Evolutionary conservation across 805 yeast genomes (phyloP), one percentile per base, ranked within the genome.

Genomic region (Saccharomycopsis sp.): DNA sequence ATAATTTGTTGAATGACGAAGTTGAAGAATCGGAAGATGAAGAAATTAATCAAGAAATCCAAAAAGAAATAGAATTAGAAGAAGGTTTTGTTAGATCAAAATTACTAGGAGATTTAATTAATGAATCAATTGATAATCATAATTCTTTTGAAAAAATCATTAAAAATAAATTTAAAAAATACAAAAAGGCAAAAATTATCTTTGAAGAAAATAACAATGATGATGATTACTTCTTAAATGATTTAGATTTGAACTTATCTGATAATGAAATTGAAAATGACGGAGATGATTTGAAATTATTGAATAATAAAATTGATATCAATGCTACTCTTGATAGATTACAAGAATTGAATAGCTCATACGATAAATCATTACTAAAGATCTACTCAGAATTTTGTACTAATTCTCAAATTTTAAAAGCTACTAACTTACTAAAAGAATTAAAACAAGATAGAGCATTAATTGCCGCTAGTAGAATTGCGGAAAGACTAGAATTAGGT

Each of bases 391-490:
- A 62, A 12, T 75, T 89, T 1, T 88, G 96, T 58, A 66, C 74
- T 15, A 80, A 76, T 18, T 71, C 75, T 31, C 72, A 77, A 40
- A 57, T 70, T 31, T 69, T 70, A 39, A 79, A 79, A 56, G 92
- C 94, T 1, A 64, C 75, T 46, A 76, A 80, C 26, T 57, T 92
- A 21, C 87, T 76, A 5, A 69, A 67, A 45, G 74, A 81, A 52
- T 64, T 89, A 50, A 74, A 76, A 50, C 80, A 76, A 49, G 89
- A 82, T 46, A 76, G 80, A 49, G 94, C 95, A 2, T 62, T 88
- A 47, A 70, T 69, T 41, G 96, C 96, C 0, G 95, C 96, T 1
- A 64, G 74, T 12, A 81, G 81, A 59, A 83, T 89, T 40, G 86
- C 95, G 1, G 83, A 83, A 52, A 70, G 95, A 45, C 69, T 75